Conservation (phyloP, 345 rosid species). For the Populus euphratica region DNA sequence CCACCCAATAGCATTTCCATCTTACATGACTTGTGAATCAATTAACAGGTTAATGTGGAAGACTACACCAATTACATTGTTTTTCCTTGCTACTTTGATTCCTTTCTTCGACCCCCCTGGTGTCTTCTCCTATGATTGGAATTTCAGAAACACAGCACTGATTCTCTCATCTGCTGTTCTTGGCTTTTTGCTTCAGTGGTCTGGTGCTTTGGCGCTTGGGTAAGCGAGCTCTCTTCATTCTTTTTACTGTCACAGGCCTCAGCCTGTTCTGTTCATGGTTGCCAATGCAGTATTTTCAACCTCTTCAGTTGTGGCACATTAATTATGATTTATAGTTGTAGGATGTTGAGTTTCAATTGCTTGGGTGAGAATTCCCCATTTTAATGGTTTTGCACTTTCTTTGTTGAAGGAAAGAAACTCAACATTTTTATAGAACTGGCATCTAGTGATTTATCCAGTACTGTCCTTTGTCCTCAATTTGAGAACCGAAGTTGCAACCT, state of each 20-base stretch:
- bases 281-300: neutral
- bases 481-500: too few relatives aligned
- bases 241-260: neutral
- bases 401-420: too few relatives aligned
- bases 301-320: neutral
- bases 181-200: slow-evolving; percentile 98
- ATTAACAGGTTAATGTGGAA: slow-evolving; percentile 90
- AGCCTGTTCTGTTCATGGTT: neutral
- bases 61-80: slow-evolving; percentile 86
- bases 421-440: too few relatives aligned
- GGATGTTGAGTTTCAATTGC: neutral
- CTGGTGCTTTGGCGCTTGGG: slow-evolving; percentile 97
- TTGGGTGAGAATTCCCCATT: neutral
- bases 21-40: slow-evolving; percentile 7
- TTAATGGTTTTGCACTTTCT: neutral
- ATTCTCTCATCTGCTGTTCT: slow-evolving; percentile 75
- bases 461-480: too few relatives aligned
- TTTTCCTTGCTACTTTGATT: slow-evolving; percentile 73
- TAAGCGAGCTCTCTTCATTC: slow-evolving; percentile 30
- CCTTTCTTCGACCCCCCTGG: slow-evolving; percentile 95
- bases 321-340: neutral
- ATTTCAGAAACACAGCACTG: slow-evolving; percentile 46
- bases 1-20: neutral
- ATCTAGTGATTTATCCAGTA: too few relatives aligned
- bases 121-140: slow-evolving; percentile 70